These are phyloP conservation scores for Nannochloropsis granulata DNA, from an alignment of 108 stramenopile genomes.

Conservation along the genomic window DNA sequence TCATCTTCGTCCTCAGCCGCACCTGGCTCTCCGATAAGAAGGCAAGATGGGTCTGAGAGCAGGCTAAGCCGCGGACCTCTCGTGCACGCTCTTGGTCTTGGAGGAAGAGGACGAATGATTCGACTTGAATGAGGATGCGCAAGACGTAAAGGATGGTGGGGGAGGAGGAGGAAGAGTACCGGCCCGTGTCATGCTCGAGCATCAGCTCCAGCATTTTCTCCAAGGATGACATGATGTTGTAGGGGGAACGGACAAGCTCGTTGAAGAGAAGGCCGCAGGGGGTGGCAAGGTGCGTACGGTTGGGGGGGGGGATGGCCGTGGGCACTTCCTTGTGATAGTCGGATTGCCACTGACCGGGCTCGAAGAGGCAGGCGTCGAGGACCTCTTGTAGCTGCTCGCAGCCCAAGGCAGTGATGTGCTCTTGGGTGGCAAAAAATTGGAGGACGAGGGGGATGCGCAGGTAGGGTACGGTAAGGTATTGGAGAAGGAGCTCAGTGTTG, in stretches of 20 bases:
- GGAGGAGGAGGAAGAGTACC: slow-evolving; percentile 25
- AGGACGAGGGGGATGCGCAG: slow-evolving; percentile 43
- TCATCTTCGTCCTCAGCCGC: background rate
- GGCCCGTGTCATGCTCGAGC: slow-evolving; percentile 46
- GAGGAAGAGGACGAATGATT: slow-evolving; percentile 35
- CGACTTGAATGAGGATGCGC: slow-evolving; percentile 78
- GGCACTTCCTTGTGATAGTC: slow-evolving; percentile 23
- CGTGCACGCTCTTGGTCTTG: slow-evolving; percentile 17
- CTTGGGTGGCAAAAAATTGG: slow-evolving; percentile 40
- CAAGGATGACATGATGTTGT: background rate
- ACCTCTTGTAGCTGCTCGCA: slow-evolving; percentile 42
- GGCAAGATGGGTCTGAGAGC: slow-evolving; percentile 20
- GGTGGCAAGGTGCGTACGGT: slow-evolving; percentile 35
- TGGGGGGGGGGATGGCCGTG: slow-evolving; percentile 18
- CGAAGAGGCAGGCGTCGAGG: slow-evolving; percentile 41
- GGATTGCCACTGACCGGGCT: slow-evolving; percentile 43
- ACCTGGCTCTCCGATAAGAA: background rate
- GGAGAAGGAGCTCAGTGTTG: slow-evolving; percentile 44
- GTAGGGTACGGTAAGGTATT: slow-evolving; percentile 48
- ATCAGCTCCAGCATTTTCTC: slow-evolving; percentile 32
- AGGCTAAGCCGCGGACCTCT: slow-evolving; percentile 19
- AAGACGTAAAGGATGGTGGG: slow-evolving; percentile 85
- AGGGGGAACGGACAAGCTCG: slow-evolving; percentile 41
- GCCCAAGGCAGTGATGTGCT: slow-evolving; percentile 27
- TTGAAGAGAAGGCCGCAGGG: slow-evolving; percentile 48